Percentiles rank a stretch among this genome's conserved stretches.
Conservation (phyloP, 1,139 yeast genomes). For the Geotrichum phurueaensis region DNA sequence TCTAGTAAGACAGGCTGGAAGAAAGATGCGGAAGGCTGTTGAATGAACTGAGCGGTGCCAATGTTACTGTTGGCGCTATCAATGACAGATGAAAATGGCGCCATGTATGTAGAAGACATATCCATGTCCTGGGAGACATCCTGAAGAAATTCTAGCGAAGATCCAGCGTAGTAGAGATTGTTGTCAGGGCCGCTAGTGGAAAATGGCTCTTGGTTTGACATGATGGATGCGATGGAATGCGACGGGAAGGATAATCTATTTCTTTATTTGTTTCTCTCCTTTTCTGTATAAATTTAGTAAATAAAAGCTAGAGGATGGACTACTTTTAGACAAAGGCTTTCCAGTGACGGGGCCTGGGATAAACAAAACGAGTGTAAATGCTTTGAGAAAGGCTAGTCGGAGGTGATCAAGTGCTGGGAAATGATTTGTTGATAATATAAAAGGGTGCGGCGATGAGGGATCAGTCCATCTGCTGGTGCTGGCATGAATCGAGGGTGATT, state of each 20-base stretch:
- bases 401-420: not conserved
- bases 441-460: not conserved
- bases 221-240: not conserved
- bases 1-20: not conserved
- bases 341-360: not conserved
- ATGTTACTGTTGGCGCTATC: not conserved
- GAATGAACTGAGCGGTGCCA: not conserved
- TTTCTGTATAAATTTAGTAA: not conserved
- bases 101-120: not conserved
- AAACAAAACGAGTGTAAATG: not conserved
- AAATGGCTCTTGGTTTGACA: not conserved
- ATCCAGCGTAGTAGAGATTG: not conserved
- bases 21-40: not conserved
- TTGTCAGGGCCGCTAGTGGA: not conserved
- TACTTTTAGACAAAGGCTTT: not conserved
- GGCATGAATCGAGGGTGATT: not conserved
- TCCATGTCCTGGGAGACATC: not conserved
- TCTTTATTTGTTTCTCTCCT: not conserved
- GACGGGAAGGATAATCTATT: not conserved
- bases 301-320: not conserved
- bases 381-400: not conserved
- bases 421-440: not conserved
- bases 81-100: not conserved
- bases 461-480: not conserved
- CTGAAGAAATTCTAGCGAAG: not conserved